A percentile compares a stretch with the other conserved stretches of the same genome.
phyloP scores from a whole-genome alignment of 768 basidiomycete species.

The Phylloporus arenicola region DNA sequence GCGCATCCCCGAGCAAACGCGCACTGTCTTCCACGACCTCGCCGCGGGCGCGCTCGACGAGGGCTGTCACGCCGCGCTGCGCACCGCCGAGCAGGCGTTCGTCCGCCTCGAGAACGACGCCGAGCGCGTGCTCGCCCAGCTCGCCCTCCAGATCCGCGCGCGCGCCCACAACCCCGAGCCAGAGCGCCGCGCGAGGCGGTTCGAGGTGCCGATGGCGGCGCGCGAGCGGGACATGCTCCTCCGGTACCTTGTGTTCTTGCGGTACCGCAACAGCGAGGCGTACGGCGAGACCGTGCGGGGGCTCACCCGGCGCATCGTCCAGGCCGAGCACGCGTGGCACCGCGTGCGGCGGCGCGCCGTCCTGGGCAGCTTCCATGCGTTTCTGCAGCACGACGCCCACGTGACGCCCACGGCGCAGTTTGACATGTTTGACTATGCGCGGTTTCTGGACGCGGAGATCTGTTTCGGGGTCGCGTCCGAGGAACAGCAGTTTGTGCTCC shows the following conservation, averaged over 20 bases:
- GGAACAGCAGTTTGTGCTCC: constrained; percentile 52
- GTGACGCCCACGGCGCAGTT: constrained; percentile 6
- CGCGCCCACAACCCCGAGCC: background rate
- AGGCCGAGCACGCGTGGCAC: constrained; percentile 22
- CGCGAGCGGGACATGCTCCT: constrained; percentile 36
- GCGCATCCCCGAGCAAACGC: constrained; percentile 30
- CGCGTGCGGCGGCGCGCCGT: constrained; percentile 25
- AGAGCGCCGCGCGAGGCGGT: constrained; percentile 7
- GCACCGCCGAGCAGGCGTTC: constrained; percentile 42
- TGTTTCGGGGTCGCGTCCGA: constrained; percentile 51
- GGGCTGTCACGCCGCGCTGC: constrained; percentile 33
- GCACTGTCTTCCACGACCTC: constrained; percentile 43
- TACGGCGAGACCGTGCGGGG: constrained; percentile 37
- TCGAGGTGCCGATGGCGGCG: constrained; percentile 18
- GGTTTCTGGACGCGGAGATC: constrained; percentile 43
- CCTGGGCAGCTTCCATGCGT: constrained; percentile 25
- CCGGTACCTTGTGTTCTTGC: constrained; percentile 49
- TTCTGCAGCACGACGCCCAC: constrained; percentile 17
- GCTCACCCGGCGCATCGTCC: constrained; percentile 18
- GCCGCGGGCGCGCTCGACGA: constrained; percentile 28
- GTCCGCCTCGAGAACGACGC: constrained; percentile 38
- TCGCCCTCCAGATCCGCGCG: constrained; percentile 29
- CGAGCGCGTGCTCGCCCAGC: constrained; percentile 34
- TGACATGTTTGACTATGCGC: constrained; percentile 41
- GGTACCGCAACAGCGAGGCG: constrained; percentile 51